Evolutionary conservation across 768 basidiomycete genomes (phyloP).

Genomic region (Calocybe gangraenosa): DNA sequence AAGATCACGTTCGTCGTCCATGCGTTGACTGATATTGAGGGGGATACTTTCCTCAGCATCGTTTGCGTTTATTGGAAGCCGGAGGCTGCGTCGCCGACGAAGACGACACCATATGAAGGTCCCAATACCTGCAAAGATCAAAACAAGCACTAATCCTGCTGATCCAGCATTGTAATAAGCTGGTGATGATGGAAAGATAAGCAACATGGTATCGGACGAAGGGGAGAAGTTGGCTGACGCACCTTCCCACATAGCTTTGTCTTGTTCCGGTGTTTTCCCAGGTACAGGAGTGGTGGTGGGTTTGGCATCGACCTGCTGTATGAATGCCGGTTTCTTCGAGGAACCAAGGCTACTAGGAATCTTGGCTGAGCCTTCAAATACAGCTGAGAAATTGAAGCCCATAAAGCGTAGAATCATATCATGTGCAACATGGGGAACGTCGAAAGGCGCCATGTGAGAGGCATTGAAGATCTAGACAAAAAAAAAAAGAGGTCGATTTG

Average conservation of each 20-base stretch:
- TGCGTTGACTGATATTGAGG: slow-evolving; percentile 43
- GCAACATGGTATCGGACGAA: neutral
- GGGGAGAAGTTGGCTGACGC: slow-evolving; percentile 14
- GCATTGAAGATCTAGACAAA: slow-evolving; percentile 76
- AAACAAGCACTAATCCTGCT: slow-evolving; percentile 74
- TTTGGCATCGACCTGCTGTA: slow-evolving; percentile 37
- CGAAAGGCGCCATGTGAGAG: slow-evolving; percentile 94
- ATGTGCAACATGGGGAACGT: slow-evolving; percentile 83
- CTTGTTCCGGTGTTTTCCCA: slow-evolving; percentile 68
- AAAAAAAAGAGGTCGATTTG: neutral
- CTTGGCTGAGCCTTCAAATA: slow-evolving; percentile 75
- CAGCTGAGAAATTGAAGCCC: slow-evolving; percentile 80
- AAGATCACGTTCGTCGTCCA: slow-evolving; percentile 38
- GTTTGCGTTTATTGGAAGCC: slow-evolving; percentile 29
- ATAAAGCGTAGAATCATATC: slow-evolving; percentile 99
- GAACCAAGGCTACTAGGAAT: slow-evolving; percentile 81
- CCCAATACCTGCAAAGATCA: slow-evolving; percentile 65
- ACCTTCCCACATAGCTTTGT: slow-evolving; percentile 92
- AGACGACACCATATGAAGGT: slow-evolving; percentile 78
- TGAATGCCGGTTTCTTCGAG: slow-evolving; percentile 60
- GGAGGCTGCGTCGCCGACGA: slow-evolving; percentile 40
- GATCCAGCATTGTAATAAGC: slow-evolving; percentile 97
- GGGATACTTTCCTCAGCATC: slow-evolving; percentile 68
- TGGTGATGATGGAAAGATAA: slow-evolving; percentile 22
- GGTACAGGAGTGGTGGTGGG: slow-evolving; percentile 32